Base-by-base conservation (phyloP, 768 basidiomycete species). In the Suillus variegatus region DNA sequence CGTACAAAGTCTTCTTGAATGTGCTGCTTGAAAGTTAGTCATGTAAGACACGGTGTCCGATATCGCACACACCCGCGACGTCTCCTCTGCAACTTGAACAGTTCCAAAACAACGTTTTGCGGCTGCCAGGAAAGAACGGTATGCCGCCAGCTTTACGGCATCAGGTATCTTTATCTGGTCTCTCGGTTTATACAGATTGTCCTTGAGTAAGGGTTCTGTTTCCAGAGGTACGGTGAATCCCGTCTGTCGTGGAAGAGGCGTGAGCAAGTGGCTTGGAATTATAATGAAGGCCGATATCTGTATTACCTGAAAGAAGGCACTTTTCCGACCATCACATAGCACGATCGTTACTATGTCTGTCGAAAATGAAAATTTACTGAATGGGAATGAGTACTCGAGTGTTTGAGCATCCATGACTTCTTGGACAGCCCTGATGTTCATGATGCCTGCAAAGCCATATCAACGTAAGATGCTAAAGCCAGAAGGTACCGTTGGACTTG, bases 1-100 rank as follows among this genome's bases (percentile, higher is more conserved):
- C 69, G 73, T 35, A 85, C 90, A 71, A 94, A 94, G 64, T 93
- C 90, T 6, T 88, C 83, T 80, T 93, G 89, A 43, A 94, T 89
- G 68, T 88, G 80, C 92, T 94, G 61, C 18, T 41, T 28, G 49
- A 64, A 41, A 35, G 7, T 60, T 18, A 60, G 25, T 22, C 41
- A 43, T 44, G 44, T 20, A 16, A 25, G n/a, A 57, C 54, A 47
- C 65, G 57, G 57, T 20, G 28, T 52, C 38, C 43, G 18, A 56
- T 38, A 35, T 18, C 46, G 54, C 4, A 67, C 75, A 43, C 67
- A 90, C 92, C 80, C 88, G 81, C n/a, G 88, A 88, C 5, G 86
- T 81, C 14, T 77, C 73, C 41, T 87, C 84, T 6, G 80, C 76
- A 28, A 93, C 78, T 20, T 79, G 78, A 2, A 88, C 82, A 55